These are phyloP conservation scores for Anastatica hierochuntica DNA, from an alignment of 345 rosid genomes.

Conservation along the genomic window DNA sequence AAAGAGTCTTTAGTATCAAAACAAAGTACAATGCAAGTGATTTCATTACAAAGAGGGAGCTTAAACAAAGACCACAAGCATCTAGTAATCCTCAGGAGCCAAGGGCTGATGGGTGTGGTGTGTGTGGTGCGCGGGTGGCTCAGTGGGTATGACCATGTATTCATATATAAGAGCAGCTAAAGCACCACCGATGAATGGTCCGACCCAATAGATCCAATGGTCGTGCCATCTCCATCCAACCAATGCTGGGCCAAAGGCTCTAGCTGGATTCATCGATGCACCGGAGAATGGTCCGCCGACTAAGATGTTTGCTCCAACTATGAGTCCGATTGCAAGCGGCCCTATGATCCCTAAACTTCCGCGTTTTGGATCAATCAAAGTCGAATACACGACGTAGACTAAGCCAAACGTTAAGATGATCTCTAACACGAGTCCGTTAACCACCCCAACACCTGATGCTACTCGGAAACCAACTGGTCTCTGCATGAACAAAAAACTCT, in stretches of 20 bases:
- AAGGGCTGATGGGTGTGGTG: constrained; percentile 44
- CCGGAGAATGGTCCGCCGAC: constrained; percentile 29
- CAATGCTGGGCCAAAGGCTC: constrained; percentile 37
- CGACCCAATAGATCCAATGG: constrained; percentile 33
- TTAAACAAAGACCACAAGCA: constrained; percentile 1
- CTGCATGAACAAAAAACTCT: constrained; percentile 29
- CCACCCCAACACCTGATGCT: constrained; percentile 39
- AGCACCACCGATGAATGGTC: constrained; percentile 30
- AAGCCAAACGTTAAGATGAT: constrained; percentile 26
- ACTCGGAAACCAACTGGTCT: constrained; percentile 53
- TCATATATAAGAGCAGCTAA: constrained; percentile 37
- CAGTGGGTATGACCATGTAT: constrained; percentile 41
- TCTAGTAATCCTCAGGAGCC: constrained; percentile 72
- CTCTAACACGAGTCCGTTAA: constrained; percentile 32
- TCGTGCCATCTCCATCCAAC: constrained; percentile 35
- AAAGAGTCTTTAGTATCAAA: constrained; percentile 3
- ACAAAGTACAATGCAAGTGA: constrained; percentile 12
- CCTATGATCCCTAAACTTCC: constrained; percentile 29
- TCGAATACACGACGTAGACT: constrained; percentile 26
- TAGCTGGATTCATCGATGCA: constrained; percentile 32
- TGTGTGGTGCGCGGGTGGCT: constrained; percentile 35
- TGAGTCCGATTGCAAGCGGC: constrained; percentile 26
- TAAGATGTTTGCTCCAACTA: constrained; percentile 27
- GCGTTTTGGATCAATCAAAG: constrained; percentile 30
- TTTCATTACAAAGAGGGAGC: constrained; percentile 1